These are phyloP conservation scores for Aureobasidium sp. DNA, from an alignment of 2,329 filamentous ascomycete species.

Conservation along the genomic window DNA sequence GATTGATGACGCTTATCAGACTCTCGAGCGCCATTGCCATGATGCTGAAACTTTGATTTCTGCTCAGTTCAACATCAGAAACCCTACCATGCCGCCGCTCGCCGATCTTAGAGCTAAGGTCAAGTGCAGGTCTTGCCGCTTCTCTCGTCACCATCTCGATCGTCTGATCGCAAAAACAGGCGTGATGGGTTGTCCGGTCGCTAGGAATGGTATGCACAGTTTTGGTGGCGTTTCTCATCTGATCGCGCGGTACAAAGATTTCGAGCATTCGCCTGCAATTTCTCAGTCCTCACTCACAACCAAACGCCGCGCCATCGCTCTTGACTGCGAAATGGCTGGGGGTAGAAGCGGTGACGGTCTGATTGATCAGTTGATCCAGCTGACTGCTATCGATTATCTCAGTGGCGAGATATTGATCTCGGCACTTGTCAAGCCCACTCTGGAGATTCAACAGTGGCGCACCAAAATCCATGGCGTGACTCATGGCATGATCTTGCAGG, in stretches of 20 bases:
- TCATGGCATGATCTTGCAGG: not conserved
- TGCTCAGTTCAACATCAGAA: not conserved
- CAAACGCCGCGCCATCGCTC: not conserved
- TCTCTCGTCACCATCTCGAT: not conserved
- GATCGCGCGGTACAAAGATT: not conserved
- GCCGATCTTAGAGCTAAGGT: not conserved
- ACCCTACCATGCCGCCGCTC: not conserved
- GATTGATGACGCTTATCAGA: not conserved
- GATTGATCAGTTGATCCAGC: conserved; percentile 2
- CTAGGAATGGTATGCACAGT: not conserved
- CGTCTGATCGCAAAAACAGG: not conserved
- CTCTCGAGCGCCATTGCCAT: not conserved
- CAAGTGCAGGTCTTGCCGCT: not conserved
- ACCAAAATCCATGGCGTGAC: conserved; percentile 4
- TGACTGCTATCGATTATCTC: conserved; percentile 4
- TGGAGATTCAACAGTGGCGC: conserved; percentile 1
- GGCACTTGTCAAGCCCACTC: not conserved
- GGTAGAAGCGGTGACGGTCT: not conserved
- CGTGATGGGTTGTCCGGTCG: not conserved
- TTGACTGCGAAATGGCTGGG: conserved; percentile 9
- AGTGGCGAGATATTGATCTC: conserved; percentile 6
- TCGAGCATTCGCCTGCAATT: not conserved
- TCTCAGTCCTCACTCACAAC: not conserved
- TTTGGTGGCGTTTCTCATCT: not conserved
- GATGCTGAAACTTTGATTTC: not conserved